Conservation (phyloP, 331 rosid species). For the Quercus tomentella region DNA sequence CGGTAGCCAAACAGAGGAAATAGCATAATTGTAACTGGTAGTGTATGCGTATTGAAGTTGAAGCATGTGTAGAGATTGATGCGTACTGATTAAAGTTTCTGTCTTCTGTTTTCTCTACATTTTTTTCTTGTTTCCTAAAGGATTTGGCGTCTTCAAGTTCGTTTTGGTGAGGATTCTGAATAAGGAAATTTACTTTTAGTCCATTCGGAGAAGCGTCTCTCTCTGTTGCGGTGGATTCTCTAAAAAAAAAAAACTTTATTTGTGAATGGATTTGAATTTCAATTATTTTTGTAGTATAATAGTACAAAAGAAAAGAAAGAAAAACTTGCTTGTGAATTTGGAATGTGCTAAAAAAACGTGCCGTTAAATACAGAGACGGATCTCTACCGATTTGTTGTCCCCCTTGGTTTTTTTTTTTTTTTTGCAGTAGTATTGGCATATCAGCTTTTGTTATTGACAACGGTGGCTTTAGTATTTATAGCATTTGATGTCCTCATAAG, state of each 20-base stretch:
- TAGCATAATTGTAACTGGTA: slow-evolving; percentile 21
- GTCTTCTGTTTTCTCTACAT: slow-evolving; percentile 23
- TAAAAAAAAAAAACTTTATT: not conserved
- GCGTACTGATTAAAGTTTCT: slow-evolving; percentile 50
- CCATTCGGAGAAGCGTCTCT: slow-evolving; percentile 51
- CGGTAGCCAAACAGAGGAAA: slow-evolving; percentile 52
- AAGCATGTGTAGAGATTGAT: slow-evolving; percentile 31
- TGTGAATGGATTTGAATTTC: not conserved
- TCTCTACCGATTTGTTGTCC: slow-evolving; percentile 76
- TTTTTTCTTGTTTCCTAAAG: slow-evolving; percentile 34
- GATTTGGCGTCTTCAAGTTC: slow-evolving; percentile 75
- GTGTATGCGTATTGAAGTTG: slow-evolving; percentile 19
- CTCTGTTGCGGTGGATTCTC: slow-evolving; percentile 50
- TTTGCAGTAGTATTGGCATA: slow-evolving; percentile 68
- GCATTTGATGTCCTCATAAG: slow-evolving; percentile 31
- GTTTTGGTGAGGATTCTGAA: slow-evolving; percentile 94
- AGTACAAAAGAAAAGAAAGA: not conserved
- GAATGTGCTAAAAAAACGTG: slow-evolving; percentile 31
- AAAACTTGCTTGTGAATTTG: slow-evolving; percentile 22
- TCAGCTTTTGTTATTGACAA: slow-evolving; percentile 37
- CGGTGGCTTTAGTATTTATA: slow-evolving; percentile 45
- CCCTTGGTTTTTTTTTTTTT: slow-evolving; percentile 53
- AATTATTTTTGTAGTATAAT: not conserved
- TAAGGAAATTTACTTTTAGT: slow-evolving; percentile 63
- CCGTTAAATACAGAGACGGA: slow-evolving; percentile 59